These are phyloP conservation scores for Gnomoniopsis sp. DNA, from an alignment of 2,329 filamentous ascomycete genomes.

Conservation along the genomic window DNA sequence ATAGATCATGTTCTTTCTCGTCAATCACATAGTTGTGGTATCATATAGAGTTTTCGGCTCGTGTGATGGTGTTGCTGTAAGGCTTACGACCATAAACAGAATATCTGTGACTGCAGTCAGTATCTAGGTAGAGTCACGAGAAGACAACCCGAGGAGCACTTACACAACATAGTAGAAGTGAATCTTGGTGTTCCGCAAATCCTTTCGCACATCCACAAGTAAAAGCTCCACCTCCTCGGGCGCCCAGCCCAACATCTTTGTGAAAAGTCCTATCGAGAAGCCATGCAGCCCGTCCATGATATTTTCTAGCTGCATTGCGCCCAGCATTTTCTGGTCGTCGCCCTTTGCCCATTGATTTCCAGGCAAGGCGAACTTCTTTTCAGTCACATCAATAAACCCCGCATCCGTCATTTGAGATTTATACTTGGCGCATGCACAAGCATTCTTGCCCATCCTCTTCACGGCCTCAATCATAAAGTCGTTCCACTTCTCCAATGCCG, in stretches of 20 bases:
- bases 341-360: slow-evolving; percentile 35
- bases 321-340: slow-evolving; percentile 32
- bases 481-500: slow-evolving; percentile 22
- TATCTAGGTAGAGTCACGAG: background rate
- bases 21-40: background rate
- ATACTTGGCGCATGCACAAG: slow-evolving; percentile 9
- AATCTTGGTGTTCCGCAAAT: slow-evolving; percentile 28
- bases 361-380: slow-evolving; percentile 30
- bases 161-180: slow-evolving; percentile 30
- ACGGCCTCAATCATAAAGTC: slow-evolving; percentile 19
- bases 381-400: slow-evolving; percentile 29
- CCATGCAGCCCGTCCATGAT: slow-evolving; percentile 30
- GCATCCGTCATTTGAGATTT: slow-evolving; percentile 24
- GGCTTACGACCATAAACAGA: slow-evolving; percentile 16
- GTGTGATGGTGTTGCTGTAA: background rate
- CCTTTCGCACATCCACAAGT: slow-evolving; percentile 28
- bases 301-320: slow-evolving; percentile 32
- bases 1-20: slow-evolving; percentile 39
- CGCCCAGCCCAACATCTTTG: slow-evolving; percentile 28
- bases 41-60: background rate
- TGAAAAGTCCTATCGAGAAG: slow-evolving; percentile 30
- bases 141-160: slow-evolving; percentile 7
- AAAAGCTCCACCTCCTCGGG: slow-evolving; percentile 29
- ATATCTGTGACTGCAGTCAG: slow-evolving; percentile 1
- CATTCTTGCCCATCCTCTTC: slow-evolving; percentile 14